Base-by-base conservation (phyloP, 768 basidiomycete genomes). In the Leucosporidium yakuticum region DNA sequence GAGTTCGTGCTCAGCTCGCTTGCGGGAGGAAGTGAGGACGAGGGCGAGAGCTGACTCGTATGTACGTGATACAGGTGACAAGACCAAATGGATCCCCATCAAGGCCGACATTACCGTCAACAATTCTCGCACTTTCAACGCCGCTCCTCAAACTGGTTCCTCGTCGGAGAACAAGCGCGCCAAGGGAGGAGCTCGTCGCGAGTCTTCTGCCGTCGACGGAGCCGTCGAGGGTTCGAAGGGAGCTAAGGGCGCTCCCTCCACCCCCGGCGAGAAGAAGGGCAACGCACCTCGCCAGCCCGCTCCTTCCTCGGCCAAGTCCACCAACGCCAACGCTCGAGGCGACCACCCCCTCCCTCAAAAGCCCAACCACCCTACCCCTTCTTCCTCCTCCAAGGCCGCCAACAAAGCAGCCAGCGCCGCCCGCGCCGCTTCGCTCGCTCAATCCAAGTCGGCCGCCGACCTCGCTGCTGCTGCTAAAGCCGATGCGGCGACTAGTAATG, bases 71-170 rank as follows among this genome's bases (percentile, higher is more conserved):
- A 17, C 25, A 54, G 53, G 25, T 6, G 53, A 50, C 20, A 50
- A 50, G 54, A 55, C 56, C 47, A 71, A 69, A 54, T 72, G 71
- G 71, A 54, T 64, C 39, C 71, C 67, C 29, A 60, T 72, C 62
- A 67, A 72, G 62, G 62, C 65, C 44, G 71, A 72, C 44, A 72
- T 72, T 39, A 72, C 67, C 12, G 57, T 71, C 47, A 27, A 14
- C 21, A 60, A 48, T 50, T 23, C 69, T 36, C n/a, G 44, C 36
- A 7, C 39, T 15, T 44, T 56, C 69, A 23, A 36, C 47, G 34
- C 25, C 48, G 5, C 49, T 25, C 29, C 49, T 48, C 17, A 53
- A 61, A 44, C 23, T 5, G 48, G 60, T 6, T 3, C 9, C 53
- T n/a, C n/a, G n/a, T n/a, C n/a, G n/a, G 53, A 54, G 27, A 7